These are phyloP conservation scores for Cladosporium cucumerinum DNA, from an alignment of 2,329 filamentous ascomycete species.

Conservation along the genomic window DNA sequence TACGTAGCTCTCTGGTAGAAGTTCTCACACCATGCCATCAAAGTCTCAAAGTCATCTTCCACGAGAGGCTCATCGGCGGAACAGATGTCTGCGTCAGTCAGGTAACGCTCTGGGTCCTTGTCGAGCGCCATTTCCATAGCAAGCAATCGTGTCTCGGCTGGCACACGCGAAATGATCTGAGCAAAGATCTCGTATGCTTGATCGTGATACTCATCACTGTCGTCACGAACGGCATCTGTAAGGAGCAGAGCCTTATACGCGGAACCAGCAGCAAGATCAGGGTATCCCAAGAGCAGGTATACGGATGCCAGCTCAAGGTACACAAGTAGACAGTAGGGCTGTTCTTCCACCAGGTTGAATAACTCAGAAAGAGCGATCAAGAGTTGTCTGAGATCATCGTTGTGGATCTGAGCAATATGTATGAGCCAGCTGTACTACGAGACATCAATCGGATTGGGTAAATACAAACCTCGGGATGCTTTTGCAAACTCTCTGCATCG, in stretches of 20 bases:
- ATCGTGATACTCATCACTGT: conserved; percentile 79
- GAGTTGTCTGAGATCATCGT: conserved; percentile 9
- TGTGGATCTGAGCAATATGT: not conserved
- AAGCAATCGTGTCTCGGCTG: conserved; percentile 3
- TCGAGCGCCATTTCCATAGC: conserved; percentile 12
- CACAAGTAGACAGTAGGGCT: conserved; percentile 22
- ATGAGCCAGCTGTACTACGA: not conserved
- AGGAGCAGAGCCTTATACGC: conserved; percentile 87
- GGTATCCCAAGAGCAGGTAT: conserved; percentile 74
- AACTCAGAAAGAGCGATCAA: conserved; percentile 6
- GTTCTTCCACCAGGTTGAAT: conserved; percentile 13
- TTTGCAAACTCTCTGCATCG: conserved; percentile 7
- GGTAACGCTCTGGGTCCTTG: conserved; percentile 8
- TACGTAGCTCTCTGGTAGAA: conserved; percentile 13
- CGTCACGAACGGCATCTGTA: conserved; percentile 73
- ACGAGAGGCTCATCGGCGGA: conserved; percentile 3
- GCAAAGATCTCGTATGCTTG: conserved; percentile 49
- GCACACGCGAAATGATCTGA: conserved; percentile 9
- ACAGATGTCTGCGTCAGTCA: conserved; percentile 11
- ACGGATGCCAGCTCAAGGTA: conserved; percentile 61
- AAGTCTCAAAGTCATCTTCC: conserved; percentile 10
- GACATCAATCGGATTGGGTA: not conserved
- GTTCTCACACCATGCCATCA: conserved; percentile 15
- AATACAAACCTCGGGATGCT: conserved; percentile 7
- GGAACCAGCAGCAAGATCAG: conserved; percentile 84